phyloP scores from a whole-genome alignment of 164 flowering plant genomes.

The Houttuynia cordata region DNA sequence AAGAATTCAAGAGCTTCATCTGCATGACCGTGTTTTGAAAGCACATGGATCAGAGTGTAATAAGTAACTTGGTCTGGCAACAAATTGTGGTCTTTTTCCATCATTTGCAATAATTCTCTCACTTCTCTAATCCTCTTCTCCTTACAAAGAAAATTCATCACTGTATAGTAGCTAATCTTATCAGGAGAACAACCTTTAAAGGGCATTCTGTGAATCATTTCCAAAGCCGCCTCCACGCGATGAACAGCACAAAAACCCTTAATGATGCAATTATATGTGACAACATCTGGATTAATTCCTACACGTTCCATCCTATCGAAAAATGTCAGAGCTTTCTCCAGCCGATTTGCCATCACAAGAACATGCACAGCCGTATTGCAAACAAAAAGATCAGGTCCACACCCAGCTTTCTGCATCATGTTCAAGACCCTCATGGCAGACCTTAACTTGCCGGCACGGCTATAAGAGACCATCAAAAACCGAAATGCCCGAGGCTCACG shows the following conservation, averaged over 20 bases:
- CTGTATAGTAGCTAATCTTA: constrained; percentile 78
- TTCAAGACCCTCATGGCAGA: constrained; percentile 56
- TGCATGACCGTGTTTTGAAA: constrained; percentile 70
- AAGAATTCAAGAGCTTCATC: constrained; percentile 61
- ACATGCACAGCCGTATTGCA: constrained; percentile 72
- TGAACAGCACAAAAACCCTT: constrained; percentile 68
- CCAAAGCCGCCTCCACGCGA: constrained; percentile 53
- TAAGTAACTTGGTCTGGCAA: constrained; percentile 76
- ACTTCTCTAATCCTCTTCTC: constrained; percentile 58
- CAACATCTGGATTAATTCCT: constrained; percentile 61
- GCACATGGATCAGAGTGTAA: constrained; percentile 52
- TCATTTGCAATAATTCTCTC: constrained; percentile 60
- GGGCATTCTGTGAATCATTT: constrained; percentile 59
- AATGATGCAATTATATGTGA: constrained; percentile 75
- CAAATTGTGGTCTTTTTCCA: constrained; percentile 41
- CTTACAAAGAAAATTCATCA: constrained; percentile 66
- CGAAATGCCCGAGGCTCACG: constrained; percentile 51
- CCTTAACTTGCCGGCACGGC: constrained; percentile 62
- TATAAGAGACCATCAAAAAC: constrained; percentile 72
- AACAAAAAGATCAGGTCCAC: constrained; percentile 50
- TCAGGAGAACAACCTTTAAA: constrained; percentile 63
- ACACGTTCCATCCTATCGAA: constrained; percentile 55
- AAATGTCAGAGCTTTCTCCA: constrained; percentile 73
- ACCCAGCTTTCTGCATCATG: constrained; percentile 71
- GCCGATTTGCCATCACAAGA: constrained; percentile 53